phyloP scores from a whole-genome alignment of 148 eudicot species.

The Fagopyrum esculentum region DNA sequence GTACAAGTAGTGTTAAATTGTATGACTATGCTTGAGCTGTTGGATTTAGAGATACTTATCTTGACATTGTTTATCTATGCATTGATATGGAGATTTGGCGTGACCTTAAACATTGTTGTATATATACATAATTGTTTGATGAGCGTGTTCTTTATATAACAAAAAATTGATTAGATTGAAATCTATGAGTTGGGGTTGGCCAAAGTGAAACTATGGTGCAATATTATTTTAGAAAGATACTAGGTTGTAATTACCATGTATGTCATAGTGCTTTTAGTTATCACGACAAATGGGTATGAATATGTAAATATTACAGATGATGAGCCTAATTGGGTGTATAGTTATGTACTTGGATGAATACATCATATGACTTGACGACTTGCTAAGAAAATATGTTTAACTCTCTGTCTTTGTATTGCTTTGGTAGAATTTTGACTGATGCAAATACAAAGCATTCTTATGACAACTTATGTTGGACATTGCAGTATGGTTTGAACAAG shows the following conservation, averaged over 20 bases:
- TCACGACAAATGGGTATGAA: neutral
- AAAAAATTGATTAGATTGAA: neutral
- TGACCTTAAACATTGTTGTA: neutral
- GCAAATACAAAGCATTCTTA: constrained; percentile 67
- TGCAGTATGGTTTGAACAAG: constrained; percentile 48
- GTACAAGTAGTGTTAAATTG: neutral
- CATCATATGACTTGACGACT: neutral
- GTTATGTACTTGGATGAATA: neutral
- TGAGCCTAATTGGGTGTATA: neutral
- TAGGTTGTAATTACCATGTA: neutral
- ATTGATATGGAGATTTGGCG: neutral
- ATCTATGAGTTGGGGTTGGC: neutral
- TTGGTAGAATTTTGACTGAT: constrained; percentile 55
- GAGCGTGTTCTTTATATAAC: neutral
- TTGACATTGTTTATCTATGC: neutral
- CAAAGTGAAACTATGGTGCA: neutral
- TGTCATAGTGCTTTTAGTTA: neutral
- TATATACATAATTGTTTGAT: no score
- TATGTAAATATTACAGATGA: neutral
- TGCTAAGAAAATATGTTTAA: neutral
- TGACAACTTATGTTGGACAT: constrained; percentile 81
- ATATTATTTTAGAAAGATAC: neutral
- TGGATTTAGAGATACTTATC: neutral
- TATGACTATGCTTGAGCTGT: neutral
- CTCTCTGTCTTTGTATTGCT: neutral